Evolutionary conservation across 371 early-diverging fungal genomes (phyloP).

Genomic region (Phascolomyces articulosus): DNA sequence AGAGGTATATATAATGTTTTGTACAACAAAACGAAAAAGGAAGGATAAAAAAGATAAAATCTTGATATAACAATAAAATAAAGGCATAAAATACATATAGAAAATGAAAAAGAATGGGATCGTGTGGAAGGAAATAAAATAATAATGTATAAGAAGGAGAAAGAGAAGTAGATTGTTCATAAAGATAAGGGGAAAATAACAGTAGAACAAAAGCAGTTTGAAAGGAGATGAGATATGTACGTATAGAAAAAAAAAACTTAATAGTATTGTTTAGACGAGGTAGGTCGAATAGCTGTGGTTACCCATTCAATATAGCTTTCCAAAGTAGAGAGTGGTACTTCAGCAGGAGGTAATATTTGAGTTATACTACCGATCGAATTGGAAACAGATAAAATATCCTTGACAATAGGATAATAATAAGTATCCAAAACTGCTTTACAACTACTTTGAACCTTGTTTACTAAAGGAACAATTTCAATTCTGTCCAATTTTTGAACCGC

Average conservation of each 20-base stretch:
- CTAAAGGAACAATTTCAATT: background rate
- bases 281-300: background rate
- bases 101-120: no score
- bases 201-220: no score
- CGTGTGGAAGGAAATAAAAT: no score
- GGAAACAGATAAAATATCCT: background rate
- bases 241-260: background rate
- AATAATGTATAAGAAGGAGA: no score
- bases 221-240: background rate
- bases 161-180: no score
- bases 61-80: no score
- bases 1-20: no score
- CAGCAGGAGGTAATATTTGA: background rate
- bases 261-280: background rate
- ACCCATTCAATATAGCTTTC: constrained; percentile 4
- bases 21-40: no score
- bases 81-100: no score
- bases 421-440: background rate
- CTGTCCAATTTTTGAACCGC: background rate
- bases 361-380: background rate
- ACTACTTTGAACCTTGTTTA: background rate
- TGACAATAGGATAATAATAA: background rate
- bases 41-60: no score
- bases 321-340: background rate
- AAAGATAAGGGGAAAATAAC: no score